These are phyloP conservation scores for Gaultheria prostrata DNA, from an alignment of 148 eudicot species.

Conservation along the genomic window DNA sequence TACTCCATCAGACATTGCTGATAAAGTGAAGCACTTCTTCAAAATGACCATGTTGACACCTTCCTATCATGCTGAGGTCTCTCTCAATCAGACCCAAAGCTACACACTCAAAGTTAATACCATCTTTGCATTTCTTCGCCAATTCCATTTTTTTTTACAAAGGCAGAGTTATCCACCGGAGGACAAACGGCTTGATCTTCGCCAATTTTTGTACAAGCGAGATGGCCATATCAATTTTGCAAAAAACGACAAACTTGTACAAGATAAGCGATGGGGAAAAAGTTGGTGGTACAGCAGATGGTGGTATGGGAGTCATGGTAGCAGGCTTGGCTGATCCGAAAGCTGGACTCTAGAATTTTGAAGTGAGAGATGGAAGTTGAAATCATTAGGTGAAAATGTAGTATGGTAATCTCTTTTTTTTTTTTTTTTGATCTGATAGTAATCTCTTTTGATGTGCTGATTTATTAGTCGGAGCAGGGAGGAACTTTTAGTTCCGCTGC, in stretches of 20 bases:
- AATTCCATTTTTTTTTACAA: background rate
- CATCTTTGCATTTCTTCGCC: background rate
- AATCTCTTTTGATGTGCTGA: background rate
- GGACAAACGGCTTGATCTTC: slow-evolving; percentile 87
- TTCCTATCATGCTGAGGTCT: slow-evolving; percentile 95
- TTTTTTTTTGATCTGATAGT: too few relatives aligned
- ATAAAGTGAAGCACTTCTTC: slow-evolving; percentile 92
- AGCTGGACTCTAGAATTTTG: slow-evolving; percentile 44
- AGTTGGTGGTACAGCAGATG: slow-evolving; percentile 27
- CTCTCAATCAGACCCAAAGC: background rate
- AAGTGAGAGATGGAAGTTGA: background rate
- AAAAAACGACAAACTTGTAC: slow-evolving; percentile 75
- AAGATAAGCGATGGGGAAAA: slow-evolving; percentile 35
- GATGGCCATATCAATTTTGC: slow-evolving; percentile 94
- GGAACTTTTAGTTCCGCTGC: background rate
- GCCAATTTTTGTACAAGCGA: slow-evolving; percentile 88
- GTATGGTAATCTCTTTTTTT: too few relatives aligned
- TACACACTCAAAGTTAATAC: background rate
- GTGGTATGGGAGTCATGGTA: slow-evolving; percentile 83
- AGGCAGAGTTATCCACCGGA: slow-evolving; percentile 95
- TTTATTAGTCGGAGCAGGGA: background rate
- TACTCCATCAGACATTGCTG: slow-evolving; percentile 74
- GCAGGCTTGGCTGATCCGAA: slow-evolving; percentile 73
- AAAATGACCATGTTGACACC: slow-evolving; percentile 95
- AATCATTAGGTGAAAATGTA: background rate